Base-by-base conservation (phyloP, 352 stramenopile species). In the Phytophthora macrochlamydospora region DNA sequence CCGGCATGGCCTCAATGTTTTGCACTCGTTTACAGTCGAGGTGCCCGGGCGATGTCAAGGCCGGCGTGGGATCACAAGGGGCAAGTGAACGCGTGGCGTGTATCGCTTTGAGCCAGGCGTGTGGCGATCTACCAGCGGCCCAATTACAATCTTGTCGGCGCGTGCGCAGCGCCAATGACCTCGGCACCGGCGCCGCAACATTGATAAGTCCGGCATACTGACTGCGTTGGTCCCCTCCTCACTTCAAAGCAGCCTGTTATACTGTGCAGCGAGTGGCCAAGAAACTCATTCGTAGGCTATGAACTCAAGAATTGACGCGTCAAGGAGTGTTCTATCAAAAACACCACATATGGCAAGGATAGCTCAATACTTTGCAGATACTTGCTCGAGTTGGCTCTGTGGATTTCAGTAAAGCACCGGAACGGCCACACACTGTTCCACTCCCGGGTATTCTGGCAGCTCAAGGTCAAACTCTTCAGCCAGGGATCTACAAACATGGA, bases 361-460 rank as follows among this genome's bases (percentile, higher is more conserved):
- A 40, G 6, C 35, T 40, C 35, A 40, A 11, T 40, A 40, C 9
- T 40, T 40, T 40, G 35, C 35, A 11, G 35, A 40, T 11, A 40
- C 35, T 40, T 40, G 35, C 6, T 40, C 35, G 35, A 24, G 18
- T 24, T 24, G 18, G 18, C 18, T 40, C 35, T 40, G 35, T 40
- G 35, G 35, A 11, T 42, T 65, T 71, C 63, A 78, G 50, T 76
- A 76, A 40, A 51, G 69, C 13, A 75, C 72, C 44, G 69, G 57
- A 37, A 93, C 50, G 37, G 84, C 82, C 14, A 92, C 76, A 55
- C 81, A 91, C 48, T 90, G 83, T 35, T 91, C 85, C 28, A 78
- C 59, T 33, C 78, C 78, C 14, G 79, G 59, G 42, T 92, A 94
- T 55, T 66, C 48, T 12, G 85, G 83, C 35, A 92, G 61, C 45